These are phyloP conservation scores for Paracamarosporium sp. DNA, from an alignment of 2,329 filamentous ascomycete genomes.

Conservation along the genomic window DNA sequence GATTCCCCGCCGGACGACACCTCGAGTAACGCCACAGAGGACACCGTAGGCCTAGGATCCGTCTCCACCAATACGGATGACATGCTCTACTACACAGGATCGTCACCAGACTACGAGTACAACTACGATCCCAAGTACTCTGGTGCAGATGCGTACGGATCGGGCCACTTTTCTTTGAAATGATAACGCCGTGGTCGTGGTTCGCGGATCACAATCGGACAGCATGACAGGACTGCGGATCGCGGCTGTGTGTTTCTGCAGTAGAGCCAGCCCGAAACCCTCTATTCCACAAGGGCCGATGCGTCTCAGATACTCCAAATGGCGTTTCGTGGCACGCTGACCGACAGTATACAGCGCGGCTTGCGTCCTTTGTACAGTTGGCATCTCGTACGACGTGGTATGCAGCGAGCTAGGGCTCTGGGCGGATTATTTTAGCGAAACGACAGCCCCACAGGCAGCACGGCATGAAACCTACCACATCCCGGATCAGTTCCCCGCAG, in stretches of 20 bases:
- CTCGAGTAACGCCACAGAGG: conserved; percentile 35
- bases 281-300: conserved; percentile 24
- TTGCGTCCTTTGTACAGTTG: conserved; percentile 23
- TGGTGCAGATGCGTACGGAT: conserved; percentile 21
- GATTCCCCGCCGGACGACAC: conserved; percentile 40
- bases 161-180: conserved; percentile 23
- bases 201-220: not conserved
- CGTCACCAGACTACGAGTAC: conserved; percentile 32
- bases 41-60: conserved; percentile 11
- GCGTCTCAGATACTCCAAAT: conserved; percentile 26
- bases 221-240: conserved; percentile 13
- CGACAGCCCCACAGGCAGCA: not conserved
- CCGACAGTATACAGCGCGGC: conserved; percentile 26
- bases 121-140: conserved; percentile 29
- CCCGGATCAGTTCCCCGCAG: not conserved
- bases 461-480: not conserved
- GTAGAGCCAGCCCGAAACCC: conserved; percentile 18
- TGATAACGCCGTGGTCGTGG: conserved; percentile 12
- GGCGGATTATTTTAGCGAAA: conserved; percentile 28
- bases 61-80: conserved; percentile 21
- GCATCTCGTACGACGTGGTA: conserved; percentile 3
- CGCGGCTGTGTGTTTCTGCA: conserved; percentile 13
- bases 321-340: conserved; percentile 34
- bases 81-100: conserved; percentile 28
- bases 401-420: conserved; percentile 23